Evolutionary conservation across 2,329 filamentous ascomycete species (phyloP).

Genomic region (Esteya vermicola): DNA sequence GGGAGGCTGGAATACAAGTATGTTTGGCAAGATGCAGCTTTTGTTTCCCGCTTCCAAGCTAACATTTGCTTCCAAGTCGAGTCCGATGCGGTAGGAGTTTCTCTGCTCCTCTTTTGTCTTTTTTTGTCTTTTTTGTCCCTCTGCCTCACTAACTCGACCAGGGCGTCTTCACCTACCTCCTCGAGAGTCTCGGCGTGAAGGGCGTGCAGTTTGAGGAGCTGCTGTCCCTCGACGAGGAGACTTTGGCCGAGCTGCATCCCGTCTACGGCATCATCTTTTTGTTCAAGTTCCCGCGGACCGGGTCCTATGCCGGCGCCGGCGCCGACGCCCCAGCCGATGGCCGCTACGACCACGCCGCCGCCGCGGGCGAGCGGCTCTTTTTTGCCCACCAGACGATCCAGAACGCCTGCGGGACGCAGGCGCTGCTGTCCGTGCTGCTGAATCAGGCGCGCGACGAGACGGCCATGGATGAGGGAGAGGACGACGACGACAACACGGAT

Average conservation of each 20-base stretch:
- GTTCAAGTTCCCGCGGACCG: constrained; percentile 83
- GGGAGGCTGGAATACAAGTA: constrained; percentile 80
- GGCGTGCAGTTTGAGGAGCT: constrained; percentile 96
- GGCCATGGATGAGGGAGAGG: constrained; percentile 6
- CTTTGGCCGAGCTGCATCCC: constrained; percentile 55
- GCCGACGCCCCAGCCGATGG: constrained; percentile 64
- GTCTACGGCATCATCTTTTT: constrained; percentile 97
- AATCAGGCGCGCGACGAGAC: constrained; percentile 52
- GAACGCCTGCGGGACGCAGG: constrained; percentile 95
- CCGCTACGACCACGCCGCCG: constrained; percentile 60
- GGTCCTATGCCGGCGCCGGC: constrained; percentile 40
- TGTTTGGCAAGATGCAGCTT: constrained; percentile 12
- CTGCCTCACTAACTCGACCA: constrained; percentile 13
- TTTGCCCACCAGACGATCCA: constrained; percentile 97
- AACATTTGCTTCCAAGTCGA: constrained; percentile 48
- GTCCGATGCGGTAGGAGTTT: constrained; percentile 72
- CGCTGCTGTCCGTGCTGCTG: constrained; percentile 77
- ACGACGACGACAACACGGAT: constrained; percentile 4
- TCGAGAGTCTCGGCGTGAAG: constrained; percentile 81
- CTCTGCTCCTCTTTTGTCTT: too few relatives aligned
- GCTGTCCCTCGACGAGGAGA: constrained; percentile 68
- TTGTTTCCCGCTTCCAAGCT: too few relatives aligned
- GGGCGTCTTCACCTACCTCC: constrained; percentile 95
- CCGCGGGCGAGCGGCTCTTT: constrained; percentile 67
- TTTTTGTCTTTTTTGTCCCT: too few relatives aligned